These are phyloP conservation scores for Erodium moschatum DNA, from an alignment of 441 rosid species.

Conservation along the genomic window DNA sequence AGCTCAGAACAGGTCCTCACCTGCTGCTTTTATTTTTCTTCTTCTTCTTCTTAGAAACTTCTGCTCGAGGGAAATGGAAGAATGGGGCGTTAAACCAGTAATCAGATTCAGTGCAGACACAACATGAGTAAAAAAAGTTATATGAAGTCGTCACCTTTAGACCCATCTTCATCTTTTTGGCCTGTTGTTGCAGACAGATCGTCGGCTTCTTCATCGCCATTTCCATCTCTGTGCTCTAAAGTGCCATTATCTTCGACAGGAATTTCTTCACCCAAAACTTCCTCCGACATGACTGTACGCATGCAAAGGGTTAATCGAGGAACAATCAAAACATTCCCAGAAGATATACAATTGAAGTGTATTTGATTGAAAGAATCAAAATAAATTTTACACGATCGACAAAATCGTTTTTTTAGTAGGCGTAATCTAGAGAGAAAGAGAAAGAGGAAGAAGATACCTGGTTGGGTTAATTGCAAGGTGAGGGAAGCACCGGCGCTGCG, in stretches of 20 bases:
- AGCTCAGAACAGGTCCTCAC: constrained; percentile 39
- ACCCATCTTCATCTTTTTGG: constrained; percentile 43
- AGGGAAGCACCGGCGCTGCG: not conserved
- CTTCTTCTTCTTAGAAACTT: constrained; percentile 79
- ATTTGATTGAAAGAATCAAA: not conserved
- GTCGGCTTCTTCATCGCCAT: constrained; percentile 21
- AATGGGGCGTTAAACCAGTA: not conserved
- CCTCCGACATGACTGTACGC: not conserved
- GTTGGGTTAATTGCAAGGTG: not conserved
- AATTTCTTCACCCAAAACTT: constrained; percentile 20
- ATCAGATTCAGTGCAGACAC: not conserved
- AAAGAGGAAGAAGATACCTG: not conserved
- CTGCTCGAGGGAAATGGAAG: constrained; percentile 25
- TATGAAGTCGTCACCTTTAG: constrained; percentile 36
- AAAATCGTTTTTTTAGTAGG: not conserved
- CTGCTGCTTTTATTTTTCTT: constrained; percentile 77
- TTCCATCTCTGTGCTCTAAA: constrained; percentile 31
- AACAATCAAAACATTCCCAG: not conserved
- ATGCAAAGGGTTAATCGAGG: not conserved
- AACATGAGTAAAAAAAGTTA: not conserved
- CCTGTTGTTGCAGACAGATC: constrained; percentile 23
- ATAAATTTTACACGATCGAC: not conserved
- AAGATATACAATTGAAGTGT: not conserved
- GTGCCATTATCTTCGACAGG: constrained; percentile 32
- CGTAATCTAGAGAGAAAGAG: no score